Percentiles rank a stretch among this genome's conserved stretches.
These are phyloP conservation scores for Hypholoma sublateritium DNA, from an alignment of 768 basidiomycete genomes.

Conservation along the genomic window DNA sequence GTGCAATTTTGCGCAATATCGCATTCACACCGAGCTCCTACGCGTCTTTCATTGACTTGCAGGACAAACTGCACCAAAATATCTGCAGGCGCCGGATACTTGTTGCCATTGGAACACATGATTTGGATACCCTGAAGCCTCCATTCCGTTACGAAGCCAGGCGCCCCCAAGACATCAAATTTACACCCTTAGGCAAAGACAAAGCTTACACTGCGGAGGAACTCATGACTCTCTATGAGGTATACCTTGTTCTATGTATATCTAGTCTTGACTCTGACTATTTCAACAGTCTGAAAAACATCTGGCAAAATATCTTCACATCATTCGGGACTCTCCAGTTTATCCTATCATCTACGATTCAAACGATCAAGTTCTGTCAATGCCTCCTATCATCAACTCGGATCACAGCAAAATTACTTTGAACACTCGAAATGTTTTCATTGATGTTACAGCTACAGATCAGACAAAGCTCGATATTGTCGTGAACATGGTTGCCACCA, in stretches of 20 bases:
- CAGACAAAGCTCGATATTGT: slow-evolving; percentile 96
- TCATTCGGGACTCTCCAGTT: slow-evolving; percentile 92
- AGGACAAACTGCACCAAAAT: slow-evolving; percentile 98
- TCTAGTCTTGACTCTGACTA: neutral
- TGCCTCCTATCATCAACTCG: slow-evolving; percentile 99
- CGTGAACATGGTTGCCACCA: slow-evolving; percentile 90
- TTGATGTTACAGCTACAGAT: slow-evolving; percentile 96
- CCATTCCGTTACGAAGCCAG: slow-evolving; percentile 89
- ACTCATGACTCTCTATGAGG: slow-evolving; percentile 93
- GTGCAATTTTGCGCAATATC: slow-evolving; percentile 87
- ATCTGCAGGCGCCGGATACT: slow-evolving; percentile 87
- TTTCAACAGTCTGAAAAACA: slow-evolving; percentile 84
- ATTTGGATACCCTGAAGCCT: slow-evolving; percentile 82
- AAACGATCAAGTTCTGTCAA: slow-evolving; percentile 83
- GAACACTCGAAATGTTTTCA: slow-evolving; percentile 91
- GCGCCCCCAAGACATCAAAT: slow-evolving; percentile 87
- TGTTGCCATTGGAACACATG: slow-evolving; percentile 97
- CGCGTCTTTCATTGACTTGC: slow-evolving; percentile 97
- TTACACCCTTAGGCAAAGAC: slow-evolving; percentile 81
- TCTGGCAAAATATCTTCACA: slow-evolving; percentile 82
- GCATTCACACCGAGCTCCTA: slow-evolving; percentile 88
- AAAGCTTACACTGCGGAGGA: slow-evolving; percentile 84
- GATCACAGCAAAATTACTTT: slow-evolving; percentile 96
- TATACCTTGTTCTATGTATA: slow-evolving; percentile 29
- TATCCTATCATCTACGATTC: slow-evolving; percentile 98